phyloP scores from a whole-genome alignment of 2,329 filamentous ascomycete genomes.

The Pyrenophora graminea region DNA sequence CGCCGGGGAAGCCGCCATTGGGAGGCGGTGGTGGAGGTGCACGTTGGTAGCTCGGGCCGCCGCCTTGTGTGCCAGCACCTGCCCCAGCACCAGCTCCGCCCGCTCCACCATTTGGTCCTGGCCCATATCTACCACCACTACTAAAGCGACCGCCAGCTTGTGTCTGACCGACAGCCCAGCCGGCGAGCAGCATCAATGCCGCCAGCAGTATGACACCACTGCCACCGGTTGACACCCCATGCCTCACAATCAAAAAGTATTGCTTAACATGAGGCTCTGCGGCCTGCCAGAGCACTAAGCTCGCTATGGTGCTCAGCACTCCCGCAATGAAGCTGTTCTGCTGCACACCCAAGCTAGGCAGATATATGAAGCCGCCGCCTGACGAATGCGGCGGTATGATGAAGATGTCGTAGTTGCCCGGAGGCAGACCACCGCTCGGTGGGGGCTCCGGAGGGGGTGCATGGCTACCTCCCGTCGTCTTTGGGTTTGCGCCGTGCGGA shows the following conservation, averaged over 20 bases:
- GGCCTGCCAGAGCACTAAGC: conserved; percentile 72
- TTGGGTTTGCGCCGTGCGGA: conserved; percentile 80
- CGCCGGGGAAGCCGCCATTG: conserved; percentile 40
- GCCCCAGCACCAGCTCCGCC: conserved; percentile 37
- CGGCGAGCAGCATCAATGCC: conserved; percentile 72
- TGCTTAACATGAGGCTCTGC: conserved; percentile 73
- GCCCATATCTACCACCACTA: conserved; percentile 30
- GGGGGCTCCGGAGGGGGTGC: conserved; percentile 21
- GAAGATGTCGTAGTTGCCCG: conserved; percentile 96
- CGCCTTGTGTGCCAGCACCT: conserved; percentile 28
- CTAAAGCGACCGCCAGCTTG: conserved; percentile 56
- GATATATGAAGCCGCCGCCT: conserved; percentile 86
- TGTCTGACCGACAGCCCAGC: conserved; percentile 75
- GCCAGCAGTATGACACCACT: conserved; percentile 74
- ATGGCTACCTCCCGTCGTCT: conserved; percentile 52
- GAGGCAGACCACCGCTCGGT: conserved; percentile 66
- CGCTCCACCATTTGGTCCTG: conserved; percentile 39
- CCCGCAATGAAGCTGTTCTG: conserved; percentile 91
- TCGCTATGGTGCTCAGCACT: conserved; percentile 73
- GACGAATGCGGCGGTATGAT: conserved; percentile 91
- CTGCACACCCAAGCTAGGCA: conserved; percentile 85
- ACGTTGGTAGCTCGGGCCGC: conserved; percentile 36
- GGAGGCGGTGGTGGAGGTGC: conserved; percentile 35
- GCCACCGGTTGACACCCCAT: conserved; percentile 60
- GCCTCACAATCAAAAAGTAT: conserved; percentile 73